phyloP scores from a whole-genome alignment of 202 grass and related monocot genomes.

The Eragrostis tef region DNA sequence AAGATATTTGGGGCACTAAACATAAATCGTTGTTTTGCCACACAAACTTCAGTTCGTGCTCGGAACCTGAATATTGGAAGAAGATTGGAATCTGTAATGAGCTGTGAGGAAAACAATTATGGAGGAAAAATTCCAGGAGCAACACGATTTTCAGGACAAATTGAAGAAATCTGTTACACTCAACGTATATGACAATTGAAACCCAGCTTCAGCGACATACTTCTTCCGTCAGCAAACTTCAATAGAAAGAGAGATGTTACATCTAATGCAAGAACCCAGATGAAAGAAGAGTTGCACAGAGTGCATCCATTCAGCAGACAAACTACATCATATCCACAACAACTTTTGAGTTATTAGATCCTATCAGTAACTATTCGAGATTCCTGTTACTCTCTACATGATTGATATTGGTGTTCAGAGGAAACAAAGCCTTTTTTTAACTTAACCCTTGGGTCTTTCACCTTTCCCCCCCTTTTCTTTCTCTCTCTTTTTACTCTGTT shows the following conservation, averaged over 20 bases:
- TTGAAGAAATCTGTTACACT: neutral
- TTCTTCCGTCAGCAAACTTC: no score
- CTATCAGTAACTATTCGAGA: neutral
- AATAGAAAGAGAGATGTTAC: neutral
- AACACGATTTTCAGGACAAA: neutral
- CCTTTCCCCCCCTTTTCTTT: no score
- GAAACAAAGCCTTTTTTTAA: neutral
- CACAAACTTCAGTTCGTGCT: conserved; percentile 33
- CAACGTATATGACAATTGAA: no score
- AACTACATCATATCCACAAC: conserved; percentile 3
- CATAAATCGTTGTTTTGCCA: neutral
- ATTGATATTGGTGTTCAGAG: neutral
- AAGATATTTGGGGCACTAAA: neutral
- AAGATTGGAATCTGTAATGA: conserved; percentile 13
- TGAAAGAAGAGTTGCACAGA: neutral
- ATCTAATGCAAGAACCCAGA: neutral
- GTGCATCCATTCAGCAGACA: neutral
- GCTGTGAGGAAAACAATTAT: neutral
- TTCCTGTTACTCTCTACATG: neutral
- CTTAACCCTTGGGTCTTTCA: no score
- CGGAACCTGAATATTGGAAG: conserved; percentile 17
- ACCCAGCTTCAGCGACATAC: no score
- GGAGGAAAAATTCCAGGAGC: neutral
- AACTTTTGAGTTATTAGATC: neutral
- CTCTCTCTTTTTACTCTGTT: no score